phyloP scores from a whole-genome alignment of 495 filamentous ascomycete species.

The Talaromyces proteolyticus region DNA sequence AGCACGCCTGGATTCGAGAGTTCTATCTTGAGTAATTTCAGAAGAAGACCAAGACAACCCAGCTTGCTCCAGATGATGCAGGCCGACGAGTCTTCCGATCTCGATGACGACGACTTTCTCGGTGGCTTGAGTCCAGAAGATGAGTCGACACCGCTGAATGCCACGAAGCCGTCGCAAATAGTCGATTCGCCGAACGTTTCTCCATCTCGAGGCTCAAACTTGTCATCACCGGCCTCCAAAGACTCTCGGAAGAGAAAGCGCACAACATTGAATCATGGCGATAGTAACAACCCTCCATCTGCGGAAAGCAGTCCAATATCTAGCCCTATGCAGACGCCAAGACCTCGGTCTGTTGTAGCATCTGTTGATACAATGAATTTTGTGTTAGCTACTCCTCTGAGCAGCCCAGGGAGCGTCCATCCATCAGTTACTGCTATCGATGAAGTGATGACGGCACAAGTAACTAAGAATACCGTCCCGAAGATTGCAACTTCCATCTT shows the following conservation, averaged over 20 bases:
- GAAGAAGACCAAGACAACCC: slow-evolving; percentile 56
- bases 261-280: neutral
- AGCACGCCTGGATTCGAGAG: slow-evolving; percentile 51
- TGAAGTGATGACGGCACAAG: too few species aligned
- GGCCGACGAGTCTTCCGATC: slow-evolving; percentile 40
- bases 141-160: slow-evolving; percentile 59
- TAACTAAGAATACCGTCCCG: neutral
- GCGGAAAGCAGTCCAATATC: neutral
- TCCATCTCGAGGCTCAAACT: slow-evolving; percentile 13
- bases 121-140: slow-evolving; percentile 57
- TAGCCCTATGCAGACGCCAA: neutral
- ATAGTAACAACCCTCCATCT: neutral
- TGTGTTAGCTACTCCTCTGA: slow-evolving; percentile 4
- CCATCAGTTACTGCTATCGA: neutral
- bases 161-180: slow-evolving; percentile 22
- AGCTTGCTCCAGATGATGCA: slow-evolving; percentile 64
- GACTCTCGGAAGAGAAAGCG: slow-evolving; percentile 35
- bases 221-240: slow-evolving; percentile 18
- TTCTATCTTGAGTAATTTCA: slow-evolving; percentile 56
- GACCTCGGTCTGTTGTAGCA: neutral
- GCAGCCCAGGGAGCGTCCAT: slow-evolving; percentile 11
- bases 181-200: slow-evolving; percentile 7
- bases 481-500: slow-evolving; percentile 38
- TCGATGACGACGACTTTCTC: slow-evolving; percentile 47
- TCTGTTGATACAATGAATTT: neutral